Conservation (phyloP, 305 asterid species). For the Fraxinus latifolia region DNA sequence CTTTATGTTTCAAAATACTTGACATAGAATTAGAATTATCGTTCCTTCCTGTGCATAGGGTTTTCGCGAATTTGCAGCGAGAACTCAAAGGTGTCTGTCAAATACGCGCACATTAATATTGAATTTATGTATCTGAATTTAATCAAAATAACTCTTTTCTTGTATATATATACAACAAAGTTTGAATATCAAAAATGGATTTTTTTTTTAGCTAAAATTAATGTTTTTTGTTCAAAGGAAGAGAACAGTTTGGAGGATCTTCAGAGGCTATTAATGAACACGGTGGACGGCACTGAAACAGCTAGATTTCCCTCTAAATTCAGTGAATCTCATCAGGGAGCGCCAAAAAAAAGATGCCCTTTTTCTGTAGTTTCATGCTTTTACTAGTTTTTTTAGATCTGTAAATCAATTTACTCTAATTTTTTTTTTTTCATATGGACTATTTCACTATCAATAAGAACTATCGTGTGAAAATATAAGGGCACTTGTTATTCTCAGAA, state of each 20-base stretch:
- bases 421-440: too few species aligned
- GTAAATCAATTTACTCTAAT: too few species aligned
- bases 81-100: slow-evolving; percentile 19
- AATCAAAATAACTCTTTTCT: not conserved
- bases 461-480: not conserved
- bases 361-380: not conserved
- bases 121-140: not conserved
- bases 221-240: slow-evolving; percentile 5
- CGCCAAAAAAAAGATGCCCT: slow-evolving; percentile 8
- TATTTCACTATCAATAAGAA: not conserved
- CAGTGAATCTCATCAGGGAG: slow-evolving; percentile 13
- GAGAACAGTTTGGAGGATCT: slow-evolving; percentile 31
- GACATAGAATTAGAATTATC: not conserved
- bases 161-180: too few species aligned
- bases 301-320: not conserved
- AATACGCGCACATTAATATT: not conserved
- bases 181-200: not conserved
- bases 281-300: slow-evolving; percentile 19
- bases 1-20: not conserved
- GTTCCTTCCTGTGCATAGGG: not conserved
- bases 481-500: not conserved
- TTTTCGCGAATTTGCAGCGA: not conserved
- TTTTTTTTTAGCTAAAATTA: not conserved
- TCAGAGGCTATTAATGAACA: slow-evolving; percentile 26
- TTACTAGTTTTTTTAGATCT: too few species aligned